Evolutionary conservation across 169 alveolate genomes (phyloP), one percentile per base, ranked within the genome.

Genomic region (Plasmodium chabaudi): DNA sequence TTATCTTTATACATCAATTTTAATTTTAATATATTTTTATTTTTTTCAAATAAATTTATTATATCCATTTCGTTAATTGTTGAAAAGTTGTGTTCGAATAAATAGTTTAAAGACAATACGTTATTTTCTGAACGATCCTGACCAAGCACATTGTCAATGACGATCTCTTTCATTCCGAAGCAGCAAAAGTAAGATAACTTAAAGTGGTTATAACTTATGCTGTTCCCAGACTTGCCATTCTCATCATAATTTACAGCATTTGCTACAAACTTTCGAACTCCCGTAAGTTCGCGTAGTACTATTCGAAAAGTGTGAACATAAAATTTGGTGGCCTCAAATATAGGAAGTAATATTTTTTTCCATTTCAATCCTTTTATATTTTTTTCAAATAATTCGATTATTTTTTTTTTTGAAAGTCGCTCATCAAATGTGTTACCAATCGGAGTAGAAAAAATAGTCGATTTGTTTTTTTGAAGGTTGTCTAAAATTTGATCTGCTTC

Each of bases 31-130:
- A 82, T 68, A 39, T 82, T 49, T 13, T 82, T 67, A 39, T 82
- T 82, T 13, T 82, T 57, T 56, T 82, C 84, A 60, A 82, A 82
- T 7, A 82, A 55, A 21, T 49, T n/a, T n/a, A 82, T 34, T 55
- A 82, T 55, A 72, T 82, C 90, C 44, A 55, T 82, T 68, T 82
- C 90, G 27, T 34, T 82, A 12, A 82, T 27, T 34, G 90, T 82
- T 12, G 90, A 82, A 56, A 82, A 82, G 13, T 44, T 82, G 49
- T 82, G 90, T 15, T 68, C 86, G 49, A 65, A 68, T 57, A 53
- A 25, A 61, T 68, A 69, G 57, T 68, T 82, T n/a, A 56, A 13
- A 23, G 19, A 49, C 47, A 68, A 2, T 19, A 34, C 42, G 55
- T 82, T 84, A 34, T 21, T 61, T 75, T 27, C 7, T n/a, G 13